Percentiles rank a stretch among this genome's conserved stretches.
These are phyloP conservation scores for Oidium heveae DNA, from an alignment of 2,329 filamentous ascomycete genomes.

Conservation along the genomic window DNA sequence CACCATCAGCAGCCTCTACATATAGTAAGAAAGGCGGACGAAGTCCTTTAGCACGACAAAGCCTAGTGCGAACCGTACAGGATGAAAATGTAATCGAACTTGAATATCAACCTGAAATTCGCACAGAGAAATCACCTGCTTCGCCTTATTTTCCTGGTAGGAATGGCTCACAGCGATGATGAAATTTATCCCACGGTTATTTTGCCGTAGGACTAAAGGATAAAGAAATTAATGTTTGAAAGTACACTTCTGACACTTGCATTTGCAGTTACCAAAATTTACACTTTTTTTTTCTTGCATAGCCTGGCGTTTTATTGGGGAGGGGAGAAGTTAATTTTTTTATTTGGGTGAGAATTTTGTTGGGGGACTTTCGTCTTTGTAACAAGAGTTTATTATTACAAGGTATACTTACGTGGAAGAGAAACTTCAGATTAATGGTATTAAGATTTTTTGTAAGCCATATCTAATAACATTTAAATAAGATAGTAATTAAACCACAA, in stretches of 20 bases:
- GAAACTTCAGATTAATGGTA: no score
- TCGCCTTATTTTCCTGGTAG: background rate
- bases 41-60: conserved; percentile 15
- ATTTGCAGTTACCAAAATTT: background rate
- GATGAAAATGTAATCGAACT: conserved; percentile 10
- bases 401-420: no score
- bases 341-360: no score
- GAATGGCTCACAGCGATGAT: background rate
- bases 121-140: background rate
- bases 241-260: background rate
- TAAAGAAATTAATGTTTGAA: background rate
- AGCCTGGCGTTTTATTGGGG: background rate
- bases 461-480: no score
- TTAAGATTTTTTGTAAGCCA: no score
- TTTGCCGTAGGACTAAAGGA: background rate
- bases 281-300: background rate
- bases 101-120: conserved; percentile 3
- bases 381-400: no score
- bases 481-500: no score
- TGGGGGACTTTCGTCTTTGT: no score
- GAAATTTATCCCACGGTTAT: background rate
- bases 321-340: no score
- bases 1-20: conserved; percentile 5
- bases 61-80: conserved; percentile 12
- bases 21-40: conserved; percentile 10